Percentiles rank a stretch among this genome's conserved stretches.
Evolutionary conservation across 2,329 filamentous ascomycete species (phyloP).

Genomic region (Fonsecaea multimorphosa): DNA sequence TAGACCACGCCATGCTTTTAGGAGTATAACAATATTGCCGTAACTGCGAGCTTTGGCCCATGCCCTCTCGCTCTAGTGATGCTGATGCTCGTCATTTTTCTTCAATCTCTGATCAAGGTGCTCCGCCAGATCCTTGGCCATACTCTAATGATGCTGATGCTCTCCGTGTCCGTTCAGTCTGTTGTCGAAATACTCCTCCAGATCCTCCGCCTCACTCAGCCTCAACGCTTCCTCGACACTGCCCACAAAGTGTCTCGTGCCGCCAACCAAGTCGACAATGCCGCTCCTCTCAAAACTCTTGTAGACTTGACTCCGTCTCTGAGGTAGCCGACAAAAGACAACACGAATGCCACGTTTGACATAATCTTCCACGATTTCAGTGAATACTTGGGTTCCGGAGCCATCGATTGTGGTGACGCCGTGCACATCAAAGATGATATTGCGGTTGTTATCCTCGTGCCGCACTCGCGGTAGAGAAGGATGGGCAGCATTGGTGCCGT

Average conservation of each 20-base stretch:
- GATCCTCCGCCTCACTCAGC: slow-evolving; percentile 74
- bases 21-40: not conserved
- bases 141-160: slow-evolving; percentile 8
- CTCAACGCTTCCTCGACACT: slow-evolving; percentile 84
- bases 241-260: slow-evolving; percentile 75
- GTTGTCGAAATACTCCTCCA: slow-evolving; percentile 46
- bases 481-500: slow-evolving; percentile 84
- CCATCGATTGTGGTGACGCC: slow-evolving; percentile 96
- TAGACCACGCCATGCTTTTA: not conserved
- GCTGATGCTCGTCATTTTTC: slow-evolving; percentile 6
- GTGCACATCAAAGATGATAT: slow-evolving; percentile 96
- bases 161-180: slow-evolving; percentile 17
- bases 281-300: slow-evolving; percentile 76
- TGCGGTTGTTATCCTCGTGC: slow-evolving; percentile 79
- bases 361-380: slow-evolving; percentile 85
- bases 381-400: slow-evolving; percentile 87
- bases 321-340: slow-evolving; percentile 62
- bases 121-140: slow-evolving; percentile 61
- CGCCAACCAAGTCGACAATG: slow-evolving; percentile 83
- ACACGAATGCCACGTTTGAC: slow-evolving; percentile 71
- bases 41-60: not conserved
- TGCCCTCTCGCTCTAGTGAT: slow-evolving; percentile 4
- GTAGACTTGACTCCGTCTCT: slow-evolving; percentile 65
- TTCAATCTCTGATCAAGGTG: slow-evolving; percentile 36
- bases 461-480: slow-evolving; percentile 84